These are phyloP conservation scores for Rhynchosporium graminicola DNA, from an alignment of 2,329 filamentous ascomycete species.

Conservation along the genomic window DNA sequence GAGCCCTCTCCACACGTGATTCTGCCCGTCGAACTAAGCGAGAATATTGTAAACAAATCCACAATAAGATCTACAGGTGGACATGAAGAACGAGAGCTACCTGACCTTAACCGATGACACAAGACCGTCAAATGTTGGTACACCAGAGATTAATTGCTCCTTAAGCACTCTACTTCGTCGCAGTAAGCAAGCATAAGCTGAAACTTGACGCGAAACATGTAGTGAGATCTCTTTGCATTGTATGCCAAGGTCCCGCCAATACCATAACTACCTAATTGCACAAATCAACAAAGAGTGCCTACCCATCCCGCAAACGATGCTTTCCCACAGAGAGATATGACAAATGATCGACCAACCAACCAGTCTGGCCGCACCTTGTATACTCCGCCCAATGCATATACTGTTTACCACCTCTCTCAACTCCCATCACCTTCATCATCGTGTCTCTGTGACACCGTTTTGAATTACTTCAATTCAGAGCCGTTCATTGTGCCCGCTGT, in stretches of 20 bases:
- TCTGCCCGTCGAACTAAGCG: not conserved
- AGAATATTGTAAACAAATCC: not conserved
- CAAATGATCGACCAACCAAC: not conserved
- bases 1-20: not conserved
- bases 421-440: not conserved
- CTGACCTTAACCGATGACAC: not conserved
- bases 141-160: no score
- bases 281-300: not conserved
- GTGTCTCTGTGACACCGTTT: slow-evolving; percentile 4
- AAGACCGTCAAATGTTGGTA: no score
- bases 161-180: not conserved
- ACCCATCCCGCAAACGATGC: slow-evolving; percentile 3
- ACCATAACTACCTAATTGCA: not conserved
- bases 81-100: no score
- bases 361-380: not conserved
- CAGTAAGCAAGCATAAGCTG: not conserved
- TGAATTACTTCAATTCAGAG: not conserved
- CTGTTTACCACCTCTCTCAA: not conserved
- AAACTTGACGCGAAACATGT: no score
- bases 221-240: slow-evolving; percentile 4
- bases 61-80: no score
- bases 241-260: not conserved
- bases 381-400: slow-evolving; percentile 20
- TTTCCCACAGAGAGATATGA: not conserved
- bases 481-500: not conserved